Percentiles rank a stretch among this genome's conserved stretches.
phyloP scores from a whole-genome alignment of 148 eudicot genomes.

The Vaccinium darrowii region DNA sequence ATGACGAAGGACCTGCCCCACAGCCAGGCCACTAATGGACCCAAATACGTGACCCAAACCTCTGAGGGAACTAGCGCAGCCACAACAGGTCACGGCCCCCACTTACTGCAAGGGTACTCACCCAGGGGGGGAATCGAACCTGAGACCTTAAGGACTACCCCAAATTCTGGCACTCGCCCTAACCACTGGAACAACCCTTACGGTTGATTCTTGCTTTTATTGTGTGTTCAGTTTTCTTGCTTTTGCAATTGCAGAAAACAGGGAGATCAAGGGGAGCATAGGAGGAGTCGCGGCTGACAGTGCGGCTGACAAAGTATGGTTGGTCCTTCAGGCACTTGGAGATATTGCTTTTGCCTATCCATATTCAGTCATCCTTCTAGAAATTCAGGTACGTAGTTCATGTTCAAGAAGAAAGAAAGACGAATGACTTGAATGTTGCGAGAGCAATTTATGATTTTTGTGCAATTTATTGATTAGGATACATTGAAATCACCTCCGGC shows the following conservation, averaged over 20 bases:
- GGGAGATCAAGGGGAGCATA: constrained; percentile 50
- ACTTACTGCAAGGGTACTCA: too few relatives aligned
- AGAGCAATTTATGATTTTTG: not conserved
- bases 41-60: too few relatives aligned
- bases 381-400: constrained; percentile 30
- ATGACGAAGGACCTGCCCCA: too few relatives aligned
- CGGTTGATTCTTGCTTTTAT: too few relatives aligned
- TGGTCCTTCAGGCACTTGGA: constrained; percentile 57
- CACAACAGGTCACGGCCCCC: too few relatives aligned
- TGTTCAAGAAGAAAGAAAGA: not conserved
- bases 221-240: not conserved
- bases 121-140: too few relatives aligned
- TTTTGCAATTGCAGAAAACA: constrained; percentile 35
- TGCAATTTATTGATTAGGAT: constrained; percentile 28
- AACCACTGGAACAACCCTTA: too few relatives aligned
- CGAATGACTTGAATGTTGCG: not conserved
- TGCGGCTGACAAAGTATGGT: constrained; percentile 32
- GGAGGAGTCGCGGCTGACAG: constrained; percentile 38
- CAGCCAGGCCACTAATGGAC: too few relatives aligned
- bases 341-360: constrained; percentile 64
- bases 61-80: too few relatives aligned
- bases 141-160: too few relatives aligned
- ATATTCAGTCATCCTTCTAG: constrained; percentile 40
- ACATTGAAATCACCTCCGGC: constrained; percentile 60
- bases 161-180: too few relatives aligned